A percentile compares a stretch with the other conserved stretches of the same genome.
phyloP scores from a whole-genome alignment of 441 rosid genomes.

The Erysimum cheiri region DNA sequence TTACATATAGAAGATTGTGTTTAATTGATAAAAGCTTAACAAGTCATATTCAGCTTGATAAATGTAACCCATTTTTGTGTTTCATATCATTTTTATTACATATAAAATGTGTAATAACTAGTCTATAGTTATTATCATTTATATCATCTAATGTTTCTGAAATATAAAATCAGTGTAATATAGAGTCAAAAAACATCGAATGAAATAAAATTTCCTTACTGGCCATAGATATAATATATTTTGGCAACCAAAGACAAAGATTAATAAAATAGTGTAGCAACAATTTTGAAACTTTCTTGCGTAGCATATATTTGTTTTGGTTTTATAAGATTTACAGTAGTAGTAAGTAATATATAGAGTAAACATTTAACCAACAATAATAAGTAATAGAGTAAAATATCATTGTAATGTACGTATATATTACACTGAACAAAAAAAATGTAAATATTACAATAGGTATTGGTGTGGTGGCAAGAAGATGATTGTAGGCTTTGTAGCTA shows the following conservation, averaged over 20 bases:
- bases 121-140: background rate
- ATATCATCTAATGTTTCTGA: background rate
- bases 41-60: background rate
- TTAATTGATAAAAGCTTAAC: conserved; percentile 2
- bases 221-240: conserved; percentile 1
- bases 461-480: conserved; percentile 32
- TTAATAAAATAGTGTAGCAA: background rate
- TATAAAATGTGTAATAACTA: background rate
- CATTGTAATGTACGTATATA: background rate
- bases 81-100: background rate
- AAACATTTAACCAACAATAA: background rate
- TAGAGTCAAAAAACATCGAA: background rate
- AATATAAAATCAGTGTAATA: background rate
- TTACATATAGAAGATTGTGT: background rate
- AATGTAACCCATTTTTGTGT: conserved; percentile 1
- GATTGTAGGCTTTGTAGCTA: conserved; percentile 35
- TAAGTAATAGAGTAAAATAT: background rate
- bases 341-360: conserved; percentile 1
- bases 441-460: background rate
- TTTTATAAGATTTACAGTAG: background rate
- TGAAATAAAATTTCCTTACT: background rate
- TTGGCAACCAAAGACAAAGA: background rate
- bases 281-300: background rate
- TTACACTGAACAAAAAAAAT: no score
- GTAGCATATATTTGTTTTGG: background rate